Evolutionary conservation across 495 filamentous ascomycete genomes (phyloP).

Genomic region (Immersiella caudata): DNA sequence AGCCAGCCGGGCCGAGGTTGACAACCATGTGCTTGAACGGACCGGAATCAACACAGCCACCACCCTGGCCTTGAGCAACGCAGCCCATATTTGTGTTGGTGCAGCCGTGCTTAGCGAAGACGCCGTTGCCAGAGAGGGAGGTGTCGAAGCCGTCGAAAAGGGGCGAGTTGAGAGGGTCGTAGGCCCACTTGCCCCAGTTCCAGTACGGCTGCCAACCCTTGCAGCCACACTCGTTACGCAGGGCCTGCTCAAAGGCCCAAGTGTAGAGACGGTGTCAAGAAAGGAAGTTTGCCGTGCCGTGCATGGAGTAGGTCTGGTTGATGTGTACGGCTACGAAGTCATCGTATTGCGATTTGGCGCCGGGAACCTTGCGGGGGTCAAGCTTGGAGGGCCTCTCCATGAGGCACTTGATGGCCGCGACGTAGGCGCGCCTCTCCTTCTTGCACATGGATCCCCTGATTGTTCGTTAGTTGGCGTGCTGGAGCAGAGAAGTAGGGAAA

Average conservation of each 20-base stretch:
- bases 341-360: slow-evolving; percentile 50
- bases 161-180: slow-evolving; percentile 50
- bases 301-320: slow-evolving; percentile 61
- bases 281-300: slow-evolving; percentile 64
- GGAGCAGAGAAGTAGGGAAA: not conserved
- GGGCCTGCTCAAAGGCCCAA: slow-evolving; percentile 61
- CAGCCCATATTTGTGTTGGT: slow-evolving; percentile 42
- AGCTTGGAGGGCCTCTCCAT: slow-evolving; percentile 31
- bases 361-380: slow-evolving; percentile 45
- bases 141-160: slow-evolving; percentile 49
- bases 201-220: slow-evolving; percentile 56
- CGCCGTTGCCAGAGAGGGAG: not conserved
- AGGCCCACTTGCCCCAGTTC: slow-evolving; percentile 55
- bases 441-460: slow-evolving; percentile 49
- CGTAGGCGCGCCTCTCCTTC: slow-evolving; percentile 57
- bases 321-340: slow-evolving; percentile 69
- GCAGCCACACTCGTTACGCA: slow-evolving; percentile 69
- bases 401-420: slow-evolving; percentile 63
- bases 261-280: slow-evolving; percentile 66
- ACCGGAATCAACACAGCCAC: slow-evolving; percentile 33
- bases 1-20: slow-evolving; percentile 46
- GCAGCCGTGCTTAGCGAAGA: not conserved
- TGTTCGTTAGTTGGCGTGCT: not conserved
- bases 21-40: slow-evolving; percentile 55
- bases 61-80: slow-evolving; percentile 60